phyloP scores from a whole-genome alignment of 305 asterid genomes.

The Withania somnifera region DNA sequence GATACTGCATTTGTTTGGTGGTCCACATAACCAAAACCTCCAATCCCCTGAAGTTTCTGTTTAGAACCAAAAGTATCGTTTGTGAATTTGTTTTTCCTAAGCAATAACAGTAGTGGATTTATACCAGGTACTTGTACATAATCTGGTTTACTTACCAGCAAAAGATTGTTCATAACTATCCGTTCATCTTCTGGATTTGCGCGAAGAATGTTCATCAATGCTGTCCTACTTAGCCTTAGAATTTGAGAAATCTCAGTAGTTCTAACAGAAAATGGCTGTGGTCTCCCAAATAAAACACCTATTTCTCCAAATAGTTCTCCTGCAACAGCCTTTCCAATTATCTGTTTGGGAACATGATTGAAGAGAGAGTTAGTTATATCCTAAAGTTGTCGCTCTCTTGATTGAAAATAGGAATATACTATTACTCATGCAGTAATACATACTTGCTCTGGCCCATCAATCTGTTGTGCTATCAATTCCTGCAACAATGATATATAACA shows the following conservation, averaged over 20 bases:
- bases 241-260: conserved; percentile 67
- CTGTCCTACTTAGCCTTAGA: conserved; percentile 41
- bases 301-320: conserved; percentile 76
- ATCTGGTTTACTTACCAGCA: conserved; percentile 32
- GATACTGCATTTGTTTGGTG: neutral
- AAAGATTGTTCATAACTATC: conserved; percentile 54
- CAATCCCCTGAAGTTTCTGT: conserved; percentile 47
- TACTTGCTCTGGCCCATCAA: conserved; percentile 63
- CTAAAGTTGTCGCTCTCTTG: neutral
- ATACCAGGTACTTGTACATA: neutral
- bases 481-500: conserved; percentile 17
- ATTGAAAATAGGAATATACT: neutral
- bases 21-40: conserved; percentile 28
- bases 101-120: neutral
- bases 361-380: neutral
- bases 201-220: conserved; percentile 39
- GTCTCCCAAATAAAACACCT: conserved; percentile 55
- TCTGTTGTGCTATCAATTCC: conserved; percentile 37
- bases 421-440: neutral
- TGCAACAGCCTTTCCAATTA: conserved; percentile 46
- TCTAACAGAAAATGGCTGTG: conserved; percentile 59
- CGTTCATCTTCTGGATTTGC: conserved; percentile 52
- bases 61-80: neutral
- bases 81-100: conserved; percentile 5
- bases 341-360: conserved; percentile 29